A percentile compares a stretch with the other conserved stretches of the same genome.
phyloP scores from a whole-genome alignment of 1,284 basidiomycete genomes.

The Leccinum griseonigrum region DNA sequence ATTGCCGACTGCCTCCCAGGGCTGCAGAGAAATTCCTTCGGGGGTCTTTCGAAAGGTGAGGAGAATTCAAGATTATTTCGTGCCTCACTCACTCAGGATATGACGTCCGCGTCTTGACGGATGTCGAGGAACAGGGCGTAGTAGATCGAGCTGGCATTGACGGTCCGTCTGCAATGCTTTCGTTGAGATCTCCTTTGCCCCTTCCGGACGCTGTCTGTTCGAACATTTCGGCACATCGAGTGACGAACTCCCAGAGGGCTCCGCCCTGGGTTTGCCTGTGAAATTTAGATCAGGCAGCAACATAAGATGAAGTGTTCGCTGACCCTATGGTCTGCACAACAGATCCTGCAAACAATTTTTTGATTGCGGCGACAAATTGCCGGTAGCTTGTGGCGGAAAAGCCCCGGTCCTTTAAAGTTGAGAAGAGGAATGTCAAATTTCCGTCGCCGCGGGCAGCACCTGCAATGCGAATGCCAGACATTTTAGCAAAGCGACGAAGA shows the following conservation, averaged over 20 bases:
- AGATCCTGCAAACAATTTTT: neutral
- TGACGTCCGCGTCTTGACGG: constrained; percentile 10
- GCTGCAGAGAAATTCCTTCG: constrained; percentile 26
- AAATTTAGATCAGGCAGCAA: neutral
- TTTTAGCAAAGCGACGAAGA: neutral
- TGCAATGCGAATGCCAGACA: constrained; percentile 8
- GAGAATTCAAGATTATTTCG: neutral
- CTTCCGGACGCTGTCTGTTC: constrained; percentile 8
- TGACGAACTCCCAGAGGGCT: constrained; percentile 17
- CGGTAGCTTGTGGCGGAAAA: constrained; percentile 26
- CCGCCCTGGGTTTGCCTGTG: constrained; percentile 18
- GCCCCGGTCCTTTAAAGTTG: constrained; percentile 16
- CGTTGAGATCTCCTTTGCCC: neutral
- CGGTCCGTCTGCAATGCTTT: neutral
- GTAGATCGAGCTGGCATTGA: constrained; percentile 8
- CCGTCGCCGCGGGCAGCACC: constrained; percentile 13
- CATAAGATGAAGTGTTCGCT: constrained; percentile 4
- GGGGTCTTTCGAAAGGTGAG: constrained; percentile 14
- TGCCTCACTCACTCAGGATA: constrained; percentile 18
- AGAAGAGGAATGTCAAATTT: constrained; percentile 22
- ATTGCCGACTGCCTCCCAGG: constrained; percentile 29
- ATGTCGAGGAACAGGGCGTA: constrained; percentile 23
- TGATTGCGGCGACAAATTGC: constrained; percentile 15
- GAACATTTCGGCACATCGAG: constrained; percentile 17
- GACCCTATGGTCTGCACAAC: constrained; percentile 15